Evolutionary conservation across 306 rosid genomes (phyloP), one percentile per base, ranked within the genome.

Genomic region (Arachis hypogaea): DNA sequence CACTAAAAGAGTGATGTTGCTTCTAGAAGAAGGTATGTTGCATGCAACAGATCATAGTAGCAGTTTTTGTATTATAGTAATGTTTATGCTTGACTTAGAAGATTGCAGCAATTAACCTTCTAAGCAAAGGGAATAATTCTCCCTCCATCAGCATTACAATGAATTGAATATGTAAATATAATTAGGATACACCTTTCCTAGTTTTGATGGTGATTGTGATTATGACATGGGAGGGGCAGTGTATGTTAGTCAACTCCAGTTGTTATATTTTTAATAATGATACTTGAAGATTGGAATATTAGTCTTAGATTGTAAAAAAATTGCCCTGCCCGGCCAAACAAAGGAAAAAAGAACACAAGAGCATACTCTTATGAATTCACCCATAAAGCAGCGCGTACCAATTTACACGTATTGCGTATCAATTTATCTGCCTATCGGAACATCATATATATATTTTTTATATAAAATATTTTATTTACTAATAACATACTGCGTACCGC

Each of bases 61-160:
- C 84, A 81, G 57, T 77, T 79, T 50, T 78, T 66, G 69, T 82
- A 70, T 76, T 50, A 33, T 75, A 63, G 28, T 36, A 10, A 33
- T 33, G 38, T 33, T 75, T 14, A 56, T 68, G 28, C 73, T 64
- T 64, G 66, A 56, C 72, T 68, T 75, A 59, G 77, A 78, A 77
- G 14, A 28, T 77, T 68, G 72, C 76, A 81, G 79, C 59, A 73
- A 68, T 59, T 77, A 73, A 65, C 80, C 56, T 63, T 81, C 74
- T 74, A 77, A 33, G 3, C 4, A 33, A 29, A 58, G 77, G 63
- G 66, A 14, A 76, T 62, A 58, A 22, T 67, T 57, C 51, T 59
- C 9, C 58, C 49, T 69, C 41, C 75, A 4, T 78, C 62, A 28
- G 18, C 50, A 47, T 72, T 72, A 75, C 81, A 68, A 22, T 60